Conservation (phyloP, 139 green algal genomes). For the Ostreobium quekettii region DNA sequence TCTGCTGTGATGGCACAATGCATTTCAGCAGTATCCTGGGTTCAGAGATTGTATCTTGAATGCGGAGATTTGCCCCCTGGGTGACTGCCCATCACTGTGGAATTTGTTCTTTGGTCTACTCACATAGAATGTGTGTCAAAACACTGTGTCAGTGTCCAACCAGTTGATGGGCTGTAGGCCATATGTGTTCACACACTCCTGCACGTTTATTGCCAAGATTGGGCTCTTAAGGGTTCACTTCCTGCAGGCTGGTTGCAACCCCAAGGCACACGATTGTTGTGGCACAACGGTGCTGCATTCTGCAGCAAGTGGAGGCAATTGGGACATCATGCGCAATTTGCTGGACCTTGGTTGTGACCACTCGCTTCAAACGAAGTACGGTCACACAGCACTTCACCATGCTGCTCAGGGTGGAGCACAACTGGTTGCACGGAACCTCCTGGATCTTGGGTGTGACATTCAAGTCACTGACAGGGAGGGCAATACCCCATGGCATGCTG, state of each 20-base stretch:
- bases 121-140: too few relatives aligned
- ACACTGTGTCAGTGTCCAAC: too few relatives aligned
- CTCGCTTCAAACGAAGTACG: conserved; percentile 1
- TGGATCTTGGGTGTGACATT: conserved; percentile 9
- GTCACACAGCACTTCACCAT: conserved; percentile 6
- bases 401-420: conserved; percentile 9
- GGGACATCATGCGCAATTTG: conserved; percentile 11
- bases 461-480: conserved; percentile 4
- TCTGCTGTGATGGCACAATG: too few relatives aligned
- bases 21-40: too few relatives aligned
- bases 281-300: conserved; percentile 14
- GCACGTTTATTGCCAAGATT: too few relatives aligned
- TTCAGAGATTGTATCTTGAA: too few relatives aligned
- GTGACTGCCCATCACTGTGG: too few relatives aligned
- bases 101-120: too few relatives aligned
- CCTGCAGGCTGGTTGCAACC: conserved; percentile 14
- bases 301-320: conserved; percentile 14
- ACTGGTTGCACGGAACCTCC: conserved; percentile 2
- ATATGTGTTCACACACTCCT: too few relatives aligned
- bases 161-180: too few relatives aligned
- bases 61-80: too few relatives aligned
- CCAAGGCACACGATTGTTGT: background rate
- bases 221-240: too few relatives aligned
- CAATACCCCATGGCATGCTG: conserved; percentile 17
- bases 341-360: conserved; percentile 9